These are phyloP conservation scores for Populus trichocarpa DNA, from an alignment of 441 rosid species.

Conservation along the genomic window DNA sequence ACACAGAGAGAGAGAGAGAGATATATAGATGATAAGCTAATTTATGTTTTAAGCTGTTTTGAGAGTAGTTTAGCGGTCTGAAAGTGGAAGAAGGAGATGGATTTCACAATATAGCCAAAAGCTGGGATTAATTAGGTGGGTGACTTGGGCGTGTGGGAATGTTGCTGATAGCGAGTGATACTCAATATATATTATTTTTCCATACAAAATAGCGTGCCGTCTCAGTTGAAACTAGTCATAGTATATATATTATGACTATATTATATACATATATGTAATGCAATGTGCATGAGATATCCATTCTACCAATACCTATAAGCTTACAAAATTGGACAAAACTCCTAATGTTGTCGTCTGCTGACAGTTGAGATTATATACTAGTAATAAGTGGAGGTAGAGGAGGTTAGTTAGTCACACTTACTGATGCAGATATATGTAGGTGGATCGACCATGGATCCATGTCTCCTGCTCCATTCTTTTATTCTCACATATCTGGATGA, in stretches of 20 bases:
- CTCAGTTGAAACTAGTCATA: constrained; percentile 4
- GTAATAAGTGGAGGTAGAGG: not conserved
- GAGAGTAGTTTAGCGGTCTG: not conserved
- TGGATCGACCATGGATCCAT: not conserved
- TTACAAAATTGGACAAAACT: not conserved
- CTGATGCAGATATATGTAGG: not conserved
- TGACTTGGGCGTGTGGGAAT: constrained; percentile 13
- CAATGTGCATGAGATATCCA: constrained; percentile 1
- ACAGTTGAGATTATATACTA: not conserved
- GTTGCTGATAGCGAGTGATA: constrained; percentile 4
- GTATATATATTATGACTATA: not conserved
- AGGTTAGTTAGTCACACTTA: not conserved
- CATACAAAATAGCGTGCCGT: constrained; percentile 15
- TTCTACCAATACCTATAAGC: not conserved
- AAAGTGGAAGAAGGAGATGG: not conserved
- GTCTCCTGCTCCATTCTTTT: not conserved
- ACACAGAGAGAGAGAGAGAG: too few species aligned
- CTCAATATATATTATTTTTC: not conserved
- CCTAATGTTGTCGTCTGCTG: not conserved
- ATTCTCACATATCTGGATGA: not conserved
- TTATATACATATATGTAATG: not conserved
- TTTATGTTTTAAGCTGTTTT: not conserved
- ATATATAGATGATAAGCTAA: not conserved
- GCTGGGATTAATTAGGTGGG: not conserved
- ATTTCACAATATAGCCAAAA: not conserved